Percentiles rank a stretch among this genome's conserved stretches.
Evolutionary conservation across 2,329 filamentous ascomycete genomes (phyloP).

Genomic region (Whalleya microplaca): DNA sequence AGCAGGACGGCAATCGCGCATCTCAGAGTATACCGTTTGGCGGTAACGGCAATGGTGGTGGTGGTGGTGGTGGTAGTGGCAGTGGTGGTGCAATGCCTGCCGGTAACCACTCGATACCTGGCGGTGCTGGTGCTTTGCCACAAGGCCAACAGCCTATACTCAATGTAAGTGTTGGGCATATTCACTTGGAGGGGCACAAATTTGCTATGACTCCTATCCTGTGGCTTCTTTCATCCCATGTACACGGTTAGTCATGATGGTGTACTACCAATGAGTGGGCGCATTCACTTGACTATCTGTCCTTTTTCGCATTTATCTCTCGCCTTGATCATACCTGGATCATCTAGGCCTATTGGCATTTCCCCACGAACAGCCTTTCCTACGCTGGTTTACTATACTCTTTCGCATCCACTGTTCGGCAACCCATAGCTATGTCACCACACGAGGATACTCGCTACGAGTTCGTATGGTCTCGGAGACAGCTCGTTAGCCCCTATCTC

Average conservation of each 20-base stretch:
- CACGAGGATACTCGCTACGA: neutral
- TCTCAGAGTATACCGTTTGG: constrained; percentile 67
- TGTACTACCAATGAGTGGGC: neutral
- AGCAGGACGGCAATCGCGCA: constrained; percentile 59
- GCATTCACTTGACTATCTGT: neutral
- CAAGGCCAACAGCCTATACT: constrained; percentile 86
- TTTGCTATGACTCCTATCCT: constrained; percentile 1
- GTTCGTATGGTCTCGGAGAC: neutral
- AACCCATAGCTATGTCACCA: neutral
- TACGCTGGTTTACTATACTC: neutral
- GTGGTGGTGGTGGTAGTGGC: constrained; percentile 46
- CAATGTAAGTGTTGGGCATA: constrained; percentile 55
- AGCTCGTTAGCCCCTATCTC: neutral
- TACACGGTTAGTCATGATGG: neutral
- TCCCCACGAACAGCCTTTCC: too few species aligned
- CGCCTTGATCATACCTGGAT: too few species aligned
- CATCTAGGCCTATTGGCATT: too few species aligned
- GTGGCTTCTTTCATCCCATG: neutral
- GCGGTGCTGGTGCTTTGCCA: constrained; percentile 54
- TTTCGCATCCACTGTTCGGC: neutral
- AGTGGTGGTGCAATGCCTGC: constrained; percentile 42
- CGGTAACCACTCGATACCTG: constrained; percentile 40
- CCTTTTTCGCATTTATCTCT: neutral
- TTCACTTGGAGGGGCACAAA: neutral
- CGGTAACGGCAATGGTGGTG: constrained; percentile 55